These are phyloP conservation scores for Phialophora expanda DNA, from an alignment of 2,329 filamentous ascomycete species.

Conservation along the genomic window DNA sequence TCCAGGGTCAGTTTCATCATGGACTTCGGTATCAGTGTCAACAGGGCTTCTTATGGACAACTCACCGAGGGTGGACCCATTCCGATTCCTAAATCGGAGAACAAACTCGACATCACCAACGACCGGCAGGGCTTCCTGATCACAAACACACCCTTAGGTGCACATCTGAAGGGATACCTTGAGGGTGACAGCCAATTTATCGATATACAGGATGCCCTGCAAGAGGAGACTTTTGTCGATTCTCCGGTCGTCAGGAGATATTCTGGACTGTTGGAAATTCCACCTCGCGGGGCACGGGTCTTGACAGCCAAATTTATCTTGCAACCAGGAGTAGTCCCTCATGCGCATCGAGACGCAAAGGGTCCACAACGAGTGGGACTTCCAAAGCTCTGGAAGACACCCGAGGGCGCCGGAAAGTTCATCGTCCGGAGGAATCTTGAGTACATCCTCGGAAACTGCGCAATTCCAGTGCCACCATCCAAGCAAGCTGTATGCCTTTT, in stretches of 20 bases:
- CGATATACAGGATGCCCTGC: not conserved
- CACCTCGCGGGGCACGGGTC: constrained; percentile 1
- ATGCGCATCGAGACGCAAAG: not conserved
- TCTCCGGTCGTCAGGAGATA: constrained; percentile 7
- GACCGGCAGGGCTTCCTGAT: constrained; percentile 7
- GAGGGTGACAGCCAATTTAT: constrained; percentile 8
- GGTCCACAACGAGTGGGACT: constrained; percentile 5
- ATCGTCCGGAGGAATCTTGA: constrained; percentile 30
- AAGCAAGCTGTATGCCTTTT: constrained; percentile 24
- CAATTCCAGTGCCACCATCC: constrained; percentile 15
- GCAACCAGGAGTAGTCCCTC: constrained; percentile 9
- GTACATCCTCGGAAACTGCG: constrained; percentile 29
- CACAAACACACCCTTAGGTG: constrained; percentile 19
- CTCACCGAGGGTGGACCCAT: constrained; percentile 30
- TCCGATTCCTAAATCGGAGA: constrained; percentile 25
- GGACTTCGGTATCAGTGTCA: constrained; percentile 26
- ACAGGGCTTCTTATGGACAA: constrained; percentile 29
- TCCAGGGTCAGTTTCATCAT: constrained; percentile 14
- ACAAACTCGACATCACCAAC: constrained; percentile 10
- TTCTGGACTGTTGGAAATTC: constrained; percentile 3
- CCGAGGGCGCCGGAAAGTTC: constrained; percentile 18
- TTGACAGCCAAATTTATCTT: constrained; percentile 22
- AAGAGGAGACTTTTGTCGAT: constrained; percentile 8
- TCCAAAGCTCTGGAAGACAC: constrained; percentile 12
- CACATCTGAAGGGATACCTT: constrained; percentile 17